Base-by-base conservation (phyloP, 23 red algal species). In the Gracilariopsis chorda region DNA sequence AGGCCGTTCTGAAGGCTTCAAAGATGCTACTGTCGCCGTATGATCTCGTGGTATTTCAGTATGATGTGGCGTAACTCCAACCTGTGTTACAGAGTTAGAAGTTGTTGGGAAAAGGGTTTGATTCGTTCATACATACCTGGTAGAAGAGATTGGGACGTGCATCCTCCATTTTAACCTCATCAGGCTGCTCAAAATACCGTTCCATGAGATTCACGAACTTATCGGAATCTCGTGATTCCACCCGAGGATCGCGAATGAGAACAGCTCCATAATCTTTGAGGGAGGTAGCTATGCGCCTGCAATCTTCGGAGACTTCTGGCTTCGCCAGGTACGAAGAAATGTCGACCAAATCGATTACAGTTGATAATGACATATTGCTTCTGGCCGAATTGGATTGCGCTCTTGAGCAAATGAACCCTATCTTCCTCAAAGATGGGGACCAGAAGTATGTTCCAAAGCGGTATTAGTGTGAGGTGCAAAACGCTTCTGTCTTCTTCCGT, bases 201-300 rank as follows among this genome's bases (percentile, higher is more conserved):
- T 94, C 91, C 96, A 98, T 98, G 28, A 98, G 71, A 68, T 98
- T 84, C 17, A 94, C 41, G 63, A 94, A 98, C 14, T 48, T 62
- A 40, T 87, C 78, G 27, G 48, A 51, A 21, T 90, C 74, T 25
- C 35, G 14, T 25, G 76, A 48, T 45, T 39, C 6, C 9, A 98
- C 96, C 21, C 91, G 91, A 45, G 96, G 74, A 78, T 94, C 96
- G 29, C 80, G 71, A 30, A 98, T 60, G 41, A 92, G 79, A 2
- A 92, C 85, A 16, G 96, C 96, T 33, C 91, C 92, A 65, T 88
- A 98, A 12, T 80, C 47, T 42, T 57, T 57, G 16, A 98, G 87
- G 42, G 91, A 82, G 8, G 72, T 49, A 20, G 91, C 92, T 27
- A 94, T 29, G 8, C 36, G 48, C 7, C 32, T 40, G 42, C 95